phyloP scores from a whole-genome alignment of 2,329 filamentous ascomycete species.

The Trichoderma sp. region DNA sequence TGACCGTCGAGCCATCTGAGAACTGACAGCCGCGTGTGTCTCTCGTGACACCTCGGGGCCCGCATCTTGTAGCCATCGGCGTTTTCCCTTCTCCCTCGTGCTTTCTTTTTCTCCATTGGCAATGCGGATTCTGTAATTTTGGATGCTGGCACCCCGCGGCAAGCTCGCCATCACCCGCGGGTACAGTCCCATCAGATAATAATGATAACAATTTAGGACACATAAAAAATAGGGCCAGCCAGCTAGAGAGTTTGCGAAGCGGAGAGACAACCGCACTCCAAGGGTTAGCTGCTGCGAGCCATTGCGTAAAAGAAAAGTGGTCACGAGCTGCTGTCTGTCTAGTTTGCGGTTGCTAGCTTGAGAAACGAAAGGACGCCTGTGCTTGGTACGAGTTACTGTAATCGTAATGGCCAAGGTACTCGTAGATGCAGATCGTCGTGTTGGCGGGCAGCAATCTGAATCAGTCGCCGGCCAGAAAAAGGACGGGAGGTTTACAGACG shows the following conservation, averaged over 20 bases:
- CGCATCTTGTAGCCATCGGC: background rate
- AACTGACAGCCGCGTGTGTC: constrained; percentile 4
- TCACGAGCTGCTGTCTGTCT: background rate
- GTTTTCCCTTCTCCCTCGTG: background rate
- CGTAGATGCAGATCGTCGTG: background rate
- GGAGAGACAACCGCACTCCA: background rate
- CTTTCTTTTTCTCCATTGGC: background rate
- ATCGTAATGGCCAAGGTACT: background rate
- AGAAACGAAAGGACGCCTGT: background rate
- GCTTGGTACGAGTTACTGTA: background rate
- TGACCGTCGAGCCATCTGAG: constrained; percentile 14
- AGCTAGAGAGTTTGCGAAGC: background rate
- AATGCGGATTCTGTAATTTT: background rate
- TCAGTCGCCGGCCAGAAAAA: background rate
- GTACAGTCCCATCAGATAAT: background rate
- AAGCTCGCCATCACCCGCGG: background rate
- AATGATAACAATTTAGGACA: too few relatives aligned
- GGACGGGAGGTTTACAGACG: background rate
- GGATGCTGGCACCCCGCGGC: background rate
- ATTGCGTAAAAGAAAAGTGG: background rate
- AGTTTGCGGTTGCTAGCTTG: background rate
- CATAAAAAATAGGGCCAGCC: background rate
- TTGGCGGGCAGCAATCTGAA: background rate
- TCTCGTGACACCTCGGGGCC: background rate
- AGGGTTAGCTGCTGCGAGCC: background rate